phyloP scores from a whole-genome alignment of 176 grass and related monocot species.

The Aegilops speltoides region DNA sequence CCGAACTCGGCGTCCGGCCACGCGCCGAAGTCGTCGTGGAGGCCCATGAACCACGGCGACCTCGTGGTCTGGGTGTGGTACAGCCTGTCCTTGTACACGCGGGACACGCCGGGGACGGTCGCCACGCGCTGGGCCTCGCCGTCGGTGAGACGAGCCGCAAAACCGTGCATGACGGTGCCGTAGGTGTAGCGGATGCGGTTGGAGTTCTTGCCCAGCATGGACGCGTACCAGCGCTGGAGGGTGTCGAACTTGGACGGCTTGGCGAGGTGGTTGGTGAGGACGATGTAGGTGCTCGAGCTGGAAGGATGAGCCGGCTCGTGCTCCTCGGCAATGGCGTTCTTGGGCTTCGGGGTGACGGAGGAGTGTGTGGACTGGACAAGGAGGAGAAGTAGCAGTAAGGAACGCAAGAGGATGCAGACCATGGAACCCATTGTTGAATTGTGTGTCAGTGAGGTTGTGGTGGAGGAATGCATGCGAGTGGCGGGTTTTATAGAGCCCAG shows the following conservation, averaged over 20 bases:
- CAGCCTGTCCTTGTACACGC: slow-evolving; percentile 2
- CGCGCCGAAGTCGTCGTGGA: slow-evolving; percentile 19
- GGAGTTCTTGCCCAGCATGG: slow-evolving; percentile 22
- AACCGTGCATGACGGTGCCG: slow-evolving; percentile 51
- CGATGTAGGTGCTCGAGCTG: slow-evolving; percentile 26
- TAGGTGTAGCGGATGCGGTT: slow-evolving; percentile 43
- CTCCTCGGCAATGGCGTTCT: background rate
- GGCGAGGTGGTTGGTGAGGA: slow-evolving; percentile 37
- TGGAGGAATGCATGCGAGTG: background rate
- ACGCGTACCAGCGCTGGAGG: slow-evolving; percentile 35
- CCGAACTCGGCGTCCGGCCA: slow-evolving; percentile 34
- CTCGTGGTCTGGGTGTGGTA: slow-evolving; percentile 30
- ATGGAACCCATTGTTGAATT: slow-evolving; percentile 10
- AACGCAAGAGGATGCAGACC: background rate
- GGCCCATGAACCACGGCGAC: slow-evolving; percentile 47
- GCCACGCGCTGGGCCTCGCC: slow-evolving; percentile 32
- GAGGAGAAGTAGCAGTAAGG: background rate
- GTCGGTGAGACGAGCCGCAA: slow-evolving; percentile 21
- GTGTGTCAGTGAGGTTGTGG: too few species aligned
- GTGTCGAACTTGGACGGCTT: slow-evolving; percentile 31
- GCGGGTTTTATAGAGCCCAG: background rate
- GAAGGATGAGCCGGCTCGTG: background rate
- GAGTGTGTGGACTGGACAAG: slow-evolving; percentile 1
- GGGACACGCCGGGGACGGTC: slow-evolving; percentile 20
- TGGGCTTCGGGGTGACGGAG: background rate